Evolutionary conservation across 441 rosid genomes (phyloP).

Genomic region (Populus tomentosa): DNA sequence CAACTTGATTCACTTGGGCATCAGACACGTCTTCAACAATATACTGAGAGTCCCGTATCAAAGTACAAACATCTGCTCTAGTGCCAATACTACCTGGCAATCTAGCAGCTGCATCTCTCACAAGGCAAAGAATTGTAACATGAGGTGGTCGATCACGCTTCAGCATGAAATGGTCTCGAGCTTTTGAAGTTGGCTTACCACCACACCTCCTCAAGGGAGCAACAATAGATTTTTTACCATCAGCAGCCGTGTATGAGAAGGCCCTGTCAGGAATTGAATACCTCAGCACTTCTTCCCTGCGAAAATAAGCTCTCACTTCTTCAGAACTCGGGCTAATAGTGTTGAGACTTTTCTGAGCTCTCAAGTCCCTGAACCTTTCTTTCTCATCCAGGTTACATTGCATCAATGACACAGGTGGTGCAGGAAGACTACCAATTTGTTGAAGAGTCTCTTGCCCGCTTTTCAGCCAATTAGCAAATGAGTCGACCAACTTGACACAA

Average conservation of each 20-base stretch:
- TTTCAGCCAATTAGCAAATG: conserved; percentile 98
- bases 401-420: conserved; percentile 83
- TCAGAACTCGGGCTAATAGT: conserved; percentile 82
- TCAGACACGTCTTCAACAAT: conserved; percentile 91
- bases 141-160: conserved; percentile 99
- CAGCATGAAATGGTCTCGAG: conserved; percentile 99
- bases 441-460: conserved; percentile 94
- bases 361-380: conserved; percentile 95
- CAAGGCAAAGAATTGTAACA: conserved; percentile 97
- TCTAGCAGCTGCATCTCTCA: conserved; percentile 97
- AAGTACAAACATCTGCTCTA: conserved; percentile 97
- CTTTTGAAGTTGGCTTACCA: conserved; percentile 99
- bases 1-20: conserved; percentile 89
- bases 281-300: conserved; percentile 85
- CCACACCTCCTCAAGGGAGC: conserved; percentile 99
- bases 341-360: conserved; percentile 97
- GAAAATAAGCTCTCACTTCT: conserved; percentile 90
- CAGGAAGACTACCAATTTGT: conserved; percentile 94
- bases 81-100: conserved; percentile 99
- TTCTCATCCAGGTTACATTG: conserved; percentile 90
- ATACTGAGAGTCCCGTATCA: conserved; percentile 92
- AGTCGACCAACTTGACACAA: conserved; percentile 96
- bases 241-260: conserved; percentile 95
- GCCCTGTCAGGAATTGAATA: conserved; percentile 99
- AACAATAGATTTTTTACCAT: conserved; percentile 94